Evolutionary conservation across 495 filamentous ascomycete species (phyloP), one percentile per base, ranked within the genome.

Genomic region (Elaphomyces granulatus): DNA sequence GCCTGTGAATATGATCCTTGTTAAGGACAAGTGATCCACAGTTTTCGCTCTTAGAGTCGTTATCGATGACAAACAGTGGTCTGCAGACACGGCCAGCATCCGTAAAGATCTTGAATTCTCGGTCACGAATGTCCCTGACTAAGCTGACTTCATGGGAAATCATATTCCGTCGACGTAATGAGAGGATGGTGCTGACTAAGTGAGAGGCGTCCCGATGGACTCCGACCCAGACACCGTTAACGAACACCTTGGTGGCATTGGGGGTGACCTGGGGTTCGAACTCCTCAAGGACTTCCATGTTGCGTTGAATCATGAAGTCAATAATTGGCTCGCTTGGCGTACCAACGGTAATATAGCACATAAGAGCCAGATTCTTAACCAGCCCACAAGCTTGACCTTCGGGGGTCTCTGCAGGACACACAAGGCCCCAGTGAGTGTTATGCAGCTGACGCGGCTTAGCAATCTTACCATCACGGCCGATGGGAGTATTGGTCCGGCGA

Each of bases 321-420:
- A 90, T 71, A 46, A 98, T 83, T 4, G 87, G 86, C 37, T 88
- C 80, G 19, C 81, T 81, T 8, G 86, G 81, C 4, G 84, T 83
- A 55, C 88, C 90, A 20, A 94, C 86, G 34, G 83, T 94, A 54
- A 99, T 84, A 49, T 87, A 93, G 56, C 87, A 96, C 88, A 99
- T 96, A 33, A 99, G 72, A 2, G 92, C 83, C 53, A 99, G 55
- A 49, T 99, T 99, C 68, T 99, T 99, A 58, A 99, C 92, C 42
- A 99, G 61, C 58, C 90, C 90, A 64, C 90, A 99, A 58, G 90
- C 90, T 55, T 99, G 92, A 44, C 90, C 90, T 74, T 99, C 90
- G 6, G 90, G 90, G 12, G 90, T 99, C 53, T 99, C 90, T 17
- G 90, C 90, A 16, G 90, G 90, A 57, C 90, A 99, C 4, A 99